Conservation (phyloP, 306 rosid species). For the Luffa acutangula region DNA sequence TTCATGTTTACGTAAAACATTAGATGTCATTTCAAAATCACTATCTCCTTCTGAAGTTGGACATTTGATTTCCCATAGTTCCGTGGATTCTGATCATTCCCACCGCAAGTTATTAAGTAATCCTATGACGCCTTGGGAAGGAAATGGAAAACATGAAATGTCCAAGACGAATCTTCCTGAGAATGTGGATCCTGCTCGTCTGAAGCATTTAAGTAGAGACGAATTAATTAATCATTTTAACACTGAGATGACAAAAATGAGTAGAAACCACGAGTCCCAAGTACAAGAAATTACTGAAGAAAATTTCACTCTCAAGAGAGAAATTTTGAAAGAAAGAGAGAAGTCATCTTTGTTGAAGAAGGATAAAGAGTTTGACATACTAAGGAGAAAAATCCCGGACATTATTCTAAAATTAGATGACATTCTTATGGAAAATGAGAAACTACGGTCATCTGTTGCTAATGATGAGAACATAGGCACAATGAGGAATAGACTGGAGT, state of each 20-base stretch:
- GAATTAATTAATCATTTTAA: slow-evolving; percentile 32
- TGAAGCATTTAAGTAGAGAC: slow-evolving; percentile 37
- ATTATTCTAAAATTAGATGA: slow-evolving; percentile 53
- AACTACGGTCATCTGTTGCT: slow-evolving; percentile 22
- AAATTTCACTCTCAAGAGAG: slow-evolving; percentile 42
- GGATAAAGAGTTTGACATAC: slow-evolving; percentile 59
- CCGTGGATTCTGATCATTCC: slow-evolving; percentile 47
- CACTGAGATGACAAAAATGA: slow-evolving; percentile 54
- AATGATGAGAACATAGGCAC: slow-evolving; percentile 38
- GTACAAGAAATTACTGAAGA: slow-evolving; percentile 61
- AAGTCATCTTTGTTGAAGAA: slow-evolving; percentile 45
- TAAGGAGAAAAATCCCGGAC: slow-evolving; percentile 55
- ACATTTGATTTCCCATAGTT: slow-evolving; percentile 50
- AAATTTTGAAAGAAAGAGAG: slow-evolving; percentile 36
- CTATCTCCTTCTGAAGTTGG: slow-evolving; percentile 44
- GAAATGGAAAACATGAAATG: slow-evolving; percentile 56
- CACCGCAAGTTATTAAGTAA: slow-evolving; percentile 33
- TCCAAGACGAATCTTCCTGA: slow-evolving; percentile 27
- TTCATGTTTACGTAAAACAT: slow-evolving; percentile 52
- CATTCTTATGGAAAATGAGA: slow-evolving; percentile 46
- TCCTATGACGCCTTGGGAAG: slow-evolving; percentile 31
- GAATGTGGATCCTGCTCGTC: slow-evolving; percentile 30
- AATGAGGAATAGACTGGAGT: slow-evolving; percentile 52
- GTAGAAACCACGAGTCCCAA: slow-evolving; percentile 71
- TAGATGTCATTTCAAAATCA: slow-evolving; percentile 45